phyloP scores from a whole-genome alignment of 305 asterid species.

The Caryopteris hybrid region DNA sequence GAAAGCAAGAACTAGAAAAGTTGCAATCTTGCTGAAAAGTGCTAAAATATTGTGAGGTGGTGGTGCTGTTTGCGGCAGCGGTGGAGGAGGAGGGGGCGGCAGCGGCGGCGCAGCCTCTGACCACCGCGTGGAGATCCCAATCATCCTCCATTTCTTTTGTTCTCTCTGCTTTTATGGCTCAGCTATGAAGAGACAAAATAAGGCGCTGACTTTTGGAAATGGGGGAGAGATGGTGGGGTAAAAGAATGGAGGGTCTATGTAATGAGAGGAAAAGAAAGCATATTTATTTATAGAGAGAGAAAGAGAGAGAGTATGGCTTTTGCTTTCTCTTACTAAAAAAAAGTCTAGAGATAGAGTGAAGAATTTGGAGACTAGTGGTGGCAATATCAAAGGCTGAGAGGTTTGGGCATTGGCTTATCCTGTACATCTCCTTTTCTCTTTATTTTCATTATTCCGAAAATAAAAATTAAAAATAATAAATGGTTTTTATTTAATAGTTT shows the following conservation, averaged over 20 bases:
- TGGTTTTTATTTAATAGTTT: background rate
- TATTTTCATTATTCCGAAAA: background rate
- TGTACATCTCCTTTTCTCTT: background rate
- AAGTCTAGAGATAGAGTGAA: constrained; percentile 10
- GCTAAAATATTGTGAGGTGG: background rate
- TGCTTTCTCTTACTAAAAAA: constrained; percentile 13
- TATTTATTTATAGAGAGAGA: constrained; percentile 41
- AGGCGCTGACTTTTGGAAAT: constrained; percentile 56
- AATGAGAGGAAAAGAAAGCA: constrained; percentile 26
- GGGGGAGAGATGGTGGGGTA: constrained; percentile 11
- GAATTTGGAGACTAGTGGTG: background rate
- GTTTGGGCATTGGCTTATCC: constrained; percentile 26
- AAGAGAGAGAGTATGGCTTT: background rate
- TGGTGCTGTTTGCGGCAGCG: constrained; percentile 18
- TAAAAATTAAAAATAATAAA: background rate
- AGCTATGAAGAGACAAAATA: constrained; percentile 32
- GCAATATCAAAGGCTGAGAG: constrained; percentile 7
- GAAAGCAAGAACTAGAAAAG: constrained; percentile 16
- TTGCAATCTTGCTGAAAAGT: background rate
- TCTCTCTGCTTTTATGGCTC: constrained; percentile 3
- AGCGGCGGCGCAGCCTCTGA: constrained; percentile 70
- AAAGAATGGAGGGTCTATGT: constrained; percentile 11
- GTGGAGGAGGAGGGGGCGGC: constrained; percentile 26
- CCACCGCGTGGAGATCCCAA: constrained; percentile 98
- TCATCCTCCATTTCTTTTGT: constrained; percentile 59